Evolutionary conservation across 352 stramenopile species (phyloP).

Genomic region (Globisporangium nagaii): DNA sequence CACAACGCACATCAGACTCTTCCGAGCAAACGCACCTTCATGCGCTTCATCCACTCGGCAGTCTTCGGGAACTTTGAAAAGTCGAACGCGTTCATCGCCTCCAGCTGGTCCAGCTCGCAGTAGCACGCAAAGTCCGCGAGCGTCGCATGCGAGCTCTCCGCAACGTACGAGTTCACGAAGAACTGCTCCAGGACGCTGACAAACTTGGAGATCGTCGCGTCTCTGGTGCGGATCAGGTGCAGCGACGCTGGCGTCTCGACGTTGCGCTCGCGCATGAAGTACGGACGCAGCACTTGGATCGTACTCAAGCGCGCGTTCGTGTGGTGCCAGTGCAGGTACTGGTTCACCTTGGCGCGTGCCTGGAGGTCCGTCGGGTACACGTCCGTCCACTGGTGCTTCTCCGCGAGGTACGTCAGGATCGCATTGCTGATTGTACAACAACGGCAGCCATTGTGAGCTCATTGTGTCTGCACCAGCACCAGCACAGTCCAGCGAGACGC

Average conservation of each 20-base stretch:
- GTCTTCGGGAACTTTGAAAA: conserved; percentile 31
- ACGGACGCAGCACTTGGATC: conserved; percentile 30
- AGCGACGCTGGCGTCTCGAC: conserved; percentile 13
- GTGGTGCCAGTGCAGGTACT: conserved; percentile 74
- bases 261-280: conserved; percentile 10
- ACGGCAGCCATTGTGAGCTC: neutral
- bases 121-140: conserved; percentile 37
- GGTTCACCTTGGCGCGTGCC: conserved; percentile 49
- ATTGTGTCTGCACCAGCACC: no score
- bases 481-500: conserved; percentile 7
- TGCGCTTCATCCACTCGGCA: conserved; percentile 27
- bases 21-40: conserved; percentile 17
- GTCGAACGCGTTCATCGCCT: conserved; percentile 29
- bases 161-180: conserved; percentile 21
- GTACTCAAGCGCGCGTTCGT: conserved; percentile 45
- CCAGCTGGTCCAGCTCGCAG: conserved; percentile 34
- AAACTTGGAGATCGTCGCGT: conserved; percentile 17
- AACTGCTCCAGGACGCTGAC: conserved; percentile 25
- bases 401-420: conserved; percentile 13
- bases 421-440: conserved; percentile 6
- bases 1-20: neutral
- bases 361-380: conserved; percentile 39
- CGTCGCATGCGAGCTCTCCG: conserved; percentile 22
- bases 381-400: conserved; percentile 11
- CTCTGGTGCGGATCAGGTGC: conserved; percentile 13